Evolutionary conservation across 495 filamentous ascomycete genomes (phyloP).

Genomic region (Hyaloscypha variabilis): DNA sequence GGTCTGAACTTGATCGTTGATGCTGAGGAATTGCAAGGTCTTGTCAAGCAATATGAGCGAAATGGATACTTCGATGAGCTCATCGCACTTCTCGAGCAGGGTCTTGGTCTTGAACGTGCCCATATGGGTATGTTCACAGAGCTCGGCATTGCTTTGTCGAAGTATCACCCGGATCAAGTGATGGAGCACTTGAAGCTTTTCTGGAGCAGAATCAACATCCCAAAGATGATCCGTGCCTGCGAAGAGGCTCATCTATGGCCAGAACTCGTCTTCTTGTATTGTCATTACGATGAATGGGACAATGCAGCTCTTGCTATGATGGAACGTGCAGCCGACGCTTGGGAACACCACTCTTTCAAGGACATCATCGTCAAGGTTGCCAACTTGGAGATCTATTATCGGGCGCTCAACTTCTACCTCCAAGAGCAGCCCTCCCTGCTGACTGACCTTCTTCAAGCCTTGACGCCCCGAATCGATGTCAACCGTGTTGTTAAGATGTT

Average conservation of each 20-base stretch:
- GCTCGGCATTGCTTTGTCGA: conserved; percentile 91
- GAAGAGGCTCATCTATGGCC: conserved; percentile 98
- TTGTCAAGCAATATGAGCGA: conserved; percentile 94
- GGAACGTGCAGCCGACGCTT: conserved; percentile 96
- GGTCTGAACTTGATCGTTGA: conserved; percentile 98
- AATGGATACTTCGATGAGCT: conserved; percentile 99
- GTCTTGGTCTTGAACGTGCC: conserved; percentile 70
- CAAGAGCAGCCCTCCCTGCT: conserved; percentile 94
- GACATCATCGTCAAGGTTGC: conserved; percentile 98
- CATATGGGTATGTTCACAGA: conserved; percentile 95
- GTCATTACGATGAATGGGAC: conserved; percentile 99
- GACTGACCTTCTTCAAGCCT: conserved; percentile 89
- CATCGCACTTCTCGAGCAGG: conserved; percentile 91
- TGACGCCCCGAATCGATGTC: conserved; percentile 94
- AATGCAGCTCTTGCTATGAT: conserved; percentile 99
- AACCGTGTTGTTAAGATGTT: conserved; percentile 99
- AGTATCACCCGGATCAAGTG: conserved; percentile 92
- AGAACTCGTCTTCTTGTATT: conserved; percentile 97
- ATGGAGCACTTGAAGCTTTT: conserved; percentile 99
- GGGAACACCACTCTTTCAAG: conserved; percentile 99
- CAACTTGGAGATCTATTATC: conserved; percentile 99
- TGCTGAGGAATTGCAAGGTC: conserved; percentile 90
- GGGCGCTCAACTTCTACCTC: conserved; percentile 95
- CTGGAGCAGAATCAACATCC: conserved; percentile 98
- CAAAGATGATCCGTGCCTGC: conserved; percentile 94